These are phyloP conservation scores for Talaromyces sp. DNA, from an alignment of 2,329 filamentous ascomycete species.

Conservation along the genomic window DNA sequence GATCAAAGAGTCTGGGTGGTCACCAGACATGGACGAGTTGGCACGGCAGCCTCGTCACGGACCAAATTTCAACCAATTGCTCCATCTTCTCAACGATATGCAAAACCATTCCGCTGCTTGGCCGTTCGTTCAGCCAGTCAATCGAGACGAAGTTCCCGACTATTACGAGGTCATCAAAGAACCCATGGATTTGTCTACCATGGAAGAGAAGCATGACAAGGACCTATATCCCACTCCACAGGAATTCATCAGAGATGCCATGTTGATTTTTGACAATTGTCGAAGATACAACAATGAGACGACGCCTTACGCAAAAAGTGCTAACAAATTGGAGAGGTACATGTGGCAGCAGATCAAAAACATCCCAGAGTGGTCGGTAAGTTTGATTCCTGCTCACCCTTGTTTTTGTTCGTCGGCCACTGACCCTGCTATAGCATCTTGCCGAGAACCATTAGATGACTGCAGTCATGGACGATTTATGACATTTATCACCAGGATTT, in stretches of 20 bases:
- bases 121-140: conserved; percentile 92
- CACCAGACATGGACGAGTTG: conserved; percentile 93
- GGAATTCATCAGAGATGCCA: conserved; percentile 84
- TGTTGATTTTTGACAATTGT: conserved; percentile 90
- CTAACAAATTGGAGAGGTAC: conserved; percentile 85
- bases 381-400: conserved; percentile 17
- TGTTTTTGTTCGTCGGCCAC: conserved; percentile 1
- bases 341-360: conserved; percentile 93
- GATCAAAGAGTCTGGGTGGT: conserved; percentile 89
- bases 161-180: conserved; percentile 98
- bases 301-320: conserved; percentile 90
- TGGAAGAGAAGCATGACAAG: conserved; percentile 92
- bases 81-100: conserved; percentile 87
- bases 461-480: not conserved
- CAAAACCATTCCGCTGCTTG: conserved; percentile 89
- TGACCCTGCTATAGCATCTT: conserved; percentile 29
- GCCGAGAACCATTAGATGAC: conserved; percentile 20
- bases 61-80: conserved; percentile 88
- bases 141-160: conserved; percentile 92
- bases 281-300: conserved; percentile 93
- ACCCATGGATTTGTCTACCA: conserved; percentile 92
- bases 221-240: conserved; percentile 88
- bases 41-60: conserved; percentile 90
- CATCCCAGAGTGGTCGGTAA: conserved; percentile 82
- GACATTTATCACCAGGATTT: not conserved